phyloP scores from a whole-genome alignment of 169 alveolate genomes.

The Babesia bovis region DNA sequence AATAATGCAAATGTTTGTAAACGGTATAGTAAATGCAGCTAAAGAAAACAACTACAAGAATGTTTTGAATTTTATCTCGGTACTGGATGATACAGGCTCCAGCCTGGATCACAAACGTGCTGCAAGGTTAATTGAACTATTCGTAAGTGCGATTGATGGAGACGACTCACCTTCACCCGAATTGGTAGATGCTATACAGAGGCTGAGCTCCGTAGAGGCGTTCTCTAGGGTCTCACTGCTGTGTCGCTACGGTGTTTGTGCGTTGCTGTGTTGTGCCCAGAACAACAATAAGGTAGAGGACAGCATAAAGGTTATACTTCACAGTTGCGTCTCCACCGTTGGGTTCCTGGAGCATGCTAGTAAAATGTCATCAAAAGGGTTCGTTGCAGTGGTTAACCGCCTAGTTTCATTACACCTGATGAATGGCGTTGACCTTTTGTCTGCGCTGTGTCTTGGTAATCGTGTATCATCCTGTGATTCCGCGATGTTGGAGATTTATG shows the following conservation, averaged over 20 bases:
- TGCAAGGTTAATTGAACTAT: not conserved
- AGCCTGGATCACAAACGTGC: not conserved
- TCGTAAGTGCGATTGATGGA: not conserved
- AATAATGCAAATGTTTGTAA: conserved; percentile 13
- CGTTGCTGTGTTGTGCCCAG: conserved; percentile 18
- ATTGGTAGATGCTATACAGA: not conserved
- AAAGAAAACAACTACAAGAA: not conserved
- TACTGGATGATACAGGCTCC: conserved; percentile 8
- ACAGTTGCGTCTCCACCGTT: not conserved
- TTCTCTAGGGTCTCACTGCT: not conserved
- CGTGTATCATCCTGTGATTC: not conserved
- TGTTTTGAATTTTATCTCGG: conserved; percentile 3
- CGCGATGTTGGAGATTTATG: conserved; percentile 31
- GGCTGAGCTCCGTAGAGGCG: not conserved
- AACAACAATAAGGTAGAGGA: conserved; percentile 6
- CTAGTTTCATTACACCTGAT: not conserved
- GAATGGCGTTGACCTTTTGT: not conserved
- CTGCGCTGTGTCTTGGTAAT: conserved; percentile 18
- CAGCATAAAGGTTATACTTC: conserved; percentile 1
- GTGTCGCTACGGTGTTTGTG: conserved; percentile 6
- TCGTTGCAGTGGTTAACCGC: conserved; percentile 11
- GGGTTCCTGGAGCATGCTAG: conserved; percentile 20
- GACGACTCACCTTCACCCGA: not conserved
- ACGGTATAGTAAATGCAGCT: conserved; percentile 9
- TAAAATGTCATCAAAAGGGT: not conserved